Percentiles rank a stretch among this genome's conserved stretches.
Conservation (phyloP, 164 flowering plant species). For the Magnolia kwangsiensis region DNA sequence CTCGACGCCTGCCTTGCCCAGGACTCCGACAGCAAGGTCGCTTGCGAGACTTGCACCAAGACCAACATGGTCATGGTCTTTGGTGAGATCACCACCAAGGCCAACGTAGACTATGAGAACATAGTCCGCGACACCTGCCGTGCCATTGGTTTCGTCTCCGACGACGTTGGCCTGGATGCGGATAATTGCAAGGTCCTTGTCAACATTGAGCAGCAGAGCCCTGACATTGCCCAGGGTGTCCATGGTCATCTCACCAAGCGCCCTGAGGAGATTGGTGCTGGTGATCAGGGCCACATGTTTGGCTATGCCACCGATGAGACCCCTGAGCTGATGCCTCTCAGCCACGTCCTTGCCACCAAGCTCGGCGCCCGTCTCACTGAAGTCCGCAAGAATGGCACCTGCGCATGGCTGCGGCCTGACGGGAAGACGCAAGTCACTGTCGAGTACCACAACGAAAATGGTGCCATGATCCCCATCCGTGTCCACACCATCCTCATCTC, state of each 20-base stretch:
- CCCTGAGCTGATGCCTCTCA: constrained; percentile 65
- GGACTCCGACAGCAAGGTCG: constrained; percentile 75
- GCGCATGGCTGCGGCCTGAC: constrained; percentile 69
- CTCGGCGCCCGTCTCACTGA: constrained; percentile 60
- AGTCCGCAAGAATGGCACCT: constrained; percentile 63
- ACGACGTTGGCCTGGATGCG: constrained; percentile 69
- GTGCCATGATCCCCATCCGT: constrained; percentile 65
- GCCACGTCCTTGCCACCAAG: constrained; percentile 64
- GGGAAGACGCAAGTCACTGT: constrained; percentile 74
- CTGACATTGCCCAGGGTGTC: constrained; percentile 74
- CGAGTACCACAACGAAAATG: constrained; percentile 57
- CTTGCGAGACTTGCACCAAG: constrained; percentile 69
- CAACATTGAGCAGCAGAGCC: constrained; percentile 75
- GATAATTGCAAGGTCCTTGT: constrained; percentile 72
- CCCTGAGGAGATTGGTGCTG: constrained; percentile 73
- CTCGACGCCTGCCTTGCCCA: constrained; percentile 69
- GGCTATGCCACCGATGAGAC: constrained; percentile 76
- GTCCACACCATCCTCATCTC: constrained; percentile 71
- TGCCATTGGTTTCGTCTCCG: constrained; percentile 52
- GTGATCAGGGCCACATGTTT: constrained; percentile 71
- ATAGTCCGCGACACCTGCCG: constrained; percentile 71
- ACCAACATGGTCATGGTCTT: constrained; percentile 75
- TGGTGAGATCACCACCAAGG: constrained; percentile 72
- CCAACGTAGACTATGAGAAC: constrained; percentile 56
- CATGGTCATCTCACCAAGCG: constrained; percentile 66